phyloP scores from a whole-genome alignment of 306 rosid species.

The Elaeagnus macrophylla region DNA sequence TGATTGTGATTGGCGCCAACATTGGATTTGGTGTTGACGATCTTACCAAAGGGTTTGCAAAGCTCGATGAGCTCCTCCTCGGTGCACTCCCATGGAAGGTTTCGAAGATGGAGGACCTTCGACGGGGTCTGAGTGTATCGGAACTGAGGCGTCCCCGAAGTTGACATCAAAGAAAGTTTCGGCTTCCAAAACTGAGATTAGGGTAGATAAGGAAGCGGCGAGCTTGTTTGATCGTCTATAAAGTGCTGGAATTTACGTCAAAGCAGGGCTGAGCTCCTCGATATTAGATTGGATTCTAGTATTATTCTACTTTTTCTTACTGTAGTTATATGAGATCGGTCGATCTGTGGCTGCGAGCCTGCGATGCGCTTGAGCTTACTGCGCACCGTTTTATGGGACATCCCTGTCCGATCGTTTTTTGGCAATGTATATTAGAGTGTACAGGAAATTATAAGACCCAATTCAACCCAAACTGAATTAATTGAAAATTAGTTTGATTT shows the following conservation, averaged over 20 bases:
- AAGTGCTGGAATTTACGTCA: conserved; percentile 19
- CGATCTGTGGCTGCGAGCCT: too few species aligned
- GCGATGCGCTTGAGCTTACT: too few species aligned
- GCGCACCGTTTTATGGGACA: too few species aligned
- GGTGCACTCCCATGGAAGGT: conserved; percentile 85
- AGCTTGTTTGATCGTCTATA: conserved; percentile 23
- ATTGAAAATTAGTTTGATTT: too few species aligned
- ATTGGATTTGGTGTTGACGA: conserved; percentile 90
- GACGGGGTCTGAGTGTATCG: conserved; percentile 92
- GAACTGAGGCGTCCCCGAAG: conserved; percentile 67
- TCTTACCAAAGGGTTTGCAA: conserved; percentile 78
- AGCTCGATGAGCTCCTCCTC: conserved; percentile 83
- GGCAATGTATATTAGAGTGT: too few species aligned
- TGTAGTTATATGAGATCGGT: too few species aligned
- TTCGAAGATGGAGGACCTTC: conserved; percentile 85
- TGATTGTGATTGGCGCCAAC: conserved; percentile 95
- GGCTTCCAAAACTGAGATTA: conserved; percentile 6
- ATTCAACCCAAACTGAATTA: too few species aligned
- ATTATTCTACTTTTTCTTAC: too few species aligned
- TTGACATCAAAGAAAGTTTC: conserved; percentile 40
- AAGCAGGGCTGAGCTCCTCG: not conserved
- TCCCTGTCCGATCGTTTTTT: too few species aligned
- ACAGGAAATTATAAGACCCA: too few species aligned
- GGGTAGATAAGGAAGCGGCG: conserved; percentile 12
- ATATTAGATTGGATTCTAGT: too few species aligned